Evolutionary conservation across 768 basidiomycete species (phyloP), one percentile per base, ranked within the genome.

Genomic region (Macrocybe gigantea): DNA sequence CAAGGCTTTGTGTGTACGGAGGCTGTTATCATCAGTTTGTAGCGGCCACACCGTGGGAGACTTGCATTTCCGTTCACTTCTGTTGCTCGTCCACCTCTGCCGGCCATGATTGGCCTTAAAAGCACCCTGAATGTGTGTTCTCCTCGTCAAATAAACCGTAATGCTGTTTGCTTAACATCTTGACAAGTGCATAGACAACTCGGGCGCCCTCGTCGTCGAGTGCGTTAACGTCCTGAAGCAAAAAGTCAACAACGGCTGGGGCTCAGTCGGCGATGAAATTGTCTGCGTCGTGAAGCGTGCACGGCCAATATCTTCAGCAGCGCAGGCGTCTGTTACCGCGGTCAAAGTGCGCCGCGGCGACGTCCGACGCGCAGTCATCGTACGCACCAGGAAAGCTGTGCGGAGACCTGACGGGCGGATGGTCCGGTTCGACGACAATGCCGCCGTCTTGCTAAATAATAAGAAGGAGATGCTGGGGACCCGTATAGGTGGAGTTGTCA

Each of bases 381-480:
- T 98, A 7, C 83, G 95, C 33, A 93, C 92, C n/a, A 79, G 82
- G 58, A 95, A 96, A 66, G 65, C 82, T 15, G 86, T 92, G 5
- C 77, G 82, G 37, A 73, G 95, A 60, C 84, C 93, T 14, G 95
- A 97, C 66, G 95, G 95, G 10, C 78, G 91, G 30, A 74, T 80
- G 57, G 74, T 97, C 53, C 75, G 88, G 39, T 98, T 97, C 66
- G 95, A 97, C 68, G 95, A 97, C 75, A 97, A 97, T 59, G 95
- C 95, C 1, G 92, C 83, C 7, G 93, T 97, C 5, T 68, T 98
- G 33, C 65, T 98, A 49, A 97, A 98, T 66, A 91, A 91, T 73
- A 98, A 98, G 72, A 79, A 84, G 48, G 92, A 95, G 68, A 91
- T 97, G 88, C 62, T 98, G 49, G 94, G 93, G 13, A 96, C 93